These are phyloP conservation scores for Neostapfia colusana DNA, from an alignment of 176 grass and related monocot genomes.

Conservation along the genomic window DNA sequence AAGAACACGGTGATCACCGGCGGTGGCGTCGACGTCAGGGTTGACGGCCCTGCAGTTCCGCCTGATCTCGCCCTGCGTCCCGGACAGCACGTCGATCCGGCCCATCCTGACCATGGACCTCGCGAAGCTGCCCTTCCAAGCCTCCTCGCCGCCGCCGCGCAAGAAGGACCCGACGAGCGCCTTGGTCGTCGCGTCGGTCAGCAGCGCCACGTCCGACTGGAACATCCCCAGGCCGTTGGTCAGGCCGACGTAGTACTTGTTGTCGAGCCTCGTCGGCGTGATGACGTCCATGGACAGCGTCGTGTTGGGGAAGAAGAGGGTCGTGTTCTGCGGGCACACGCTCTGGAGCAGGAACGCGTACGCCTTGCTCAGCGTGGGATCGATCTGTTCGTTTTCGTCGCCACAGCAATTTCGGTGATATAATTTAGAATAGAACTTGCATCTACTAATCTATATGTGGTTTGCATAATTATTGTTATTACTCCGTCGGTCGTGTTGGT, in stretches of 20 bases:
- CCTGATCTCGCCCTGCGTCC: constrained; percentile 61
- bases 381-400: constrained; percentile 35
- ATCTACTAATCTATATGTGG: too few species aligned
- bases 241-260: constrained; percentile 67
- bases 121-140: constrained; percentile 39
- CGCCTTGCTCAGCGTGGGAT: constrained; percentile 50
- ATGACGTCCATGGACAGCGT: constrained; percentile 51
- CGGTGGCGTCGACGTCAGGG: too few species aligned
- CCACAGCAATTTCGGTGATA: too few species aligned
- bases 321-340: constrained; percentile 47
- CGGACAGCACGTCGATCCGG: constrained; percentile 49
- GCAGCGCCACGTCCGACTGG: constrained; percentile 45
- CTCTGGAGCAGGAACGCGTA: constrained; percentile 57
- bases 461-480: too few species aligned
- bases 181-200: constrained; percentile 45
- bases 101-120: constrained; percentile 78
- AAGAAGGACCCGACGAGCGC: constrained; percentile 44
- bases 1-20: too few species aligned
- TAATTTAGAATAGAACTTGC: too few species aligned
- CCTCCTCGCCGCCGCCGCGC: constrained; percentile 33
- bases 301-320: constrained; percentile 35
- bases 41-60: constrained; percentile 54
- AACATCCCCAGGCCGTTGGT: constrained; percentile 48
- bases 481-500: constrained; percentile 38
- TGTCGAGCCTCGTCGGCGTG: constrained; percentile 49